Conservation (phyloP, 1,284 basidiomycete species). For the Earliella scabrosa region DNA sequence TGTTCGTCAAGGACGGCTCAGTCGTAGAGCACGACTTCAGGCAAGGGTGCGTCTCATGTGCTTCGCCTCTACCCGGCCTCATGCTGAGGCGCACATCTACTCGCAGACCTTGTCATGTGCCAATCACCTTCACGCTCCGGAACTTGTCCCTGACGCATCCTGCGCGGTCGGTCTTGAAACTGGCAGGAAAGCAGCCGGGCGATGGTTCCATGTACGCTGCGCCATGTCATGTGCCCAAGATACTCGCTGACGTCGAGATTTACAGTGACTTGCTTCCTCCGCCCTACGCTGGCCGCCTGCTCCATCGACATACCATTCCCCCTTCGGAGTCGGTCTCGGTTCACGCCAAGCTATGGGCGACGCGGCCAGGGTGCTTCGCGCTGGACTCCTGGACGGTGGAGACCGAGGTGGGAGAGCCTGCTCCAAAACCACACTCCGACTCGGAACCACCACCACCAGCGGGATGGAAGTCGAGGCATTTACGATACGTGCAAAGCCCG, state of each 20-base stretch:
- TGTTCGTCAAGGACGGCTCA: slow-evolving; percentile 46
- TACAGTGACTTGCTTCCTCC: slow-evolving; percentile 49
- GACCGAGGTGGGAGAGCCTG: slow-evolving; percentile 57
- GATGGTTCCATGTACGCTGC: slow-evolving; percentile 14
- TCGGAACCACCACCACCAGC: background rate
- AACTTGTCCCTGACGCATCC: slow-evolving; percentile 72
- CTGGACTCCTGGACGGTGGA: slow-evolving; percentile 68
- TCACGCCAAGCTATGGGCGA: slow-evolving; percentile 57
- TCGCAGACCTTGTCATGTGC: slow-evolving; percentile 57
- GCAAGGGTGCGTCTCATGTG: slow-evolving; percentile 56
- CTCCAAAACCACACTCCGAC: slow-evolving; percentile 2
- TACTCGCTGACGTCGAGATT: slow-evolving; percentile 1
- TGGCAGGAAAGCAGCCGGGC: slow-evolving; percentile 37
- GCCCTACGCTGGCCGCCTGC: slow-evolving; percentile 62
- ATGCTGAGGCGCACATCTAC: background rate
- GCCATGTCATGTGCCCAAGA: background rate
- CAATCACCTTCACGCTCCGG: slow-evolving; percentile 61
- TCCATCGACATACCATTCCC: slow-evolving; percentile 57
- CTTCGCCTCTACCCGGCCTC: background rate
- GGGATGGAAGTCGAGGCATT: slow-evolving; percentile 41
- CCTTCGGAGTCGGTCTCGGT: slow-evolving; percentile 52
- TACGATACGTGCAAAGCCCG: slow-evolving; percentile 56
- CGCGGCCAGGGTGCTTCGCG: slow-evolving; percentile 66
- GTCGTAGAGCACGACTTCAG: slow-evolving; percentile 66
- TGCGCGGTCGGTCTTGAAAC: slow-evolving; percentile 55